Evolutionary conservation across 2,329 filamentous ascomycete species (phyloP), one percentile per base, ranked within the genome.

Genomic region (Colletotrichum echinochloae): DNA sequence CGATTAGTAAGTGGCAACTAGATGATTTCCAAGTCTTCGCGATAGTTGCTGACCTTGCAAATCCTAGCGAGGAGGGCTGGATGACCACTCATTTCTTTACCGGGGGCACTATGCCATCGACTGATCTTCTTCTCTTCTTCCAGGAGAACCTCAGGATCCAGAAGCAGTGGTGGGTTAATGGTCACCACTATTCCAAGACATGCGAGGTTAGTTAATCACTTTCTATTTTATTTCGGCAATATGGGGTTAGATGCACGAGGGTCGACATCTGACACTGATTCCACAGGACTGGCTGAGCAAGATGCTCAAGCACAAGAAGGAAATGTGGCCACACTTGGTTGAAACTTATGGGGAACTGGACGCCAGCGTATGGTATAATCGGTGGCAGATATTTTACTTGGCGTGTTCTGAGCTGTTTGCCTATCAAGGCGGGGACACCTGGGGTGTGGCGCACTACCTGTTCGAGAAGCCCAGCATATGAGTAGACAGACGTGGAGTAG

Each of bases 51-150:
- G 26, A 71, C 44, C 26, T 18, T 12, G 33, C 3, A 33, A 37
- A 28, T 4, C n/a, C 9, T 8, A 71, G 68, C 73, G 90, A 92
- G 72, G 86, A 87, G 59, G 91, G 91, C 41, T 93, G 91, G 91
- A 93, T 93, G 91, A 91, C 90, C 60, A 87, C 87, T 72, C 85
- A 92, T 76, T 93, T 93, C 83, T 93, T 93, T 80, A 91, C 90
- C 0, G 91, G 91, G 16, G 91, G 91, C 2, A 92, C 90, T 8
- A 93, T 93, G 91, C 89, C 89, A 4, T 89, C 85, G 51, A 86
- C 89, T 0, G 91, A 93, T 77, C 79, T 93, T 64, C 78, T 93
- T 70, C 82, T 90, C 49, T 92, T 87, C 76, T 93, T 92, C 76
- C 90, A 93, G 78, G 81, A 83, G 30, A 86, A 92, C 75, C 77